A percentile compares a stretch with the other conserved stretches of the same genome.
phyloP scores from a whole-genome alignment of 768 basidiomycete genomes.

The Tricholoma bakamatsutake region DNA sequence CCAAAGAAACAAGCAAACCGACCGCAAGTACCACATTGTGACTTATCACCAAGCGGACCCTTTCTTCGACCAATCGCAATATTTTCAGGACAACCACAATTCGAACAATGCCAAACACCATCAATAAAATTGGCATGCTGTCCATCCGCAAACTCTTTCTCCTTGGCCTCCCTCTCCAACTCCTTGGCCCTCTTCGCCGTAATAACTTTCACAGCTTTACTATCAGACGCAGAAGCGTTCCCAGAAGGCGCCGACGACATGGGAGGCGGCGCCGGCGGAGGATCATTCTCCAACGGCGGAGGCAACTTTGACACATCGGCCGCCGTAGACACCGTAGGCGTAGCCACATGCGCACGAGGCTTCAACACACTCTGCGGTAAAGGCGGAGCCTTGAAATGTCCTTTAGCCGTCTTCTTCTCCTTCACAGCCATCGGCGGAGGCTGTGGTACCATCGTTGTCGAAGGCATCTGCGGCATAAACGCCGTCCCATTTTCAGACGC shows the following conservation, averaged over 20 bases:
- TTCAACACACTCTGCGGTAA: slow-evolving; percentile 49
- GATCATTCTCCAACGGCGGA: slow-evolving; percentile 57
- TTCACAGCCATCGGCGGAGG: slow-evolving; percentile 6
- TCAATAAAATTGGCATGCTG: slow-evolving; percentile 79
- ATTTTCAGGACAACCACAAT: slow-evolving; percentile 86
- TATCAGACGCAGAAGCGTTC: slow-evolving; percentile 35
- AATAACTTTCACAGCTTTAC: slow-evolving; percentile 38
- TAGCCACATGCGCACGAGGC: slow-evolving; percentile 52
- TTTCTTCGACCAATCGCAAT: slow-evolving; percentile 84
- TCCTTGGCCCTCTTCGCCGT: slow-evolving; percentile 66
- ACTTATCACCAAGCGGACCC: slow-evolving; percentile 85
- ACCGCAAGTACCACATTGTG: slow-evolving; percentile 93
- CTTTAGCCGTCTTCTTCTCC: slow-evolving; percentile 33
- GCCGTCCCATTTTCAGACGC: slow-evolving; percentile 83
- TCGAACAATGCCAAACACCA: slow-evolving; percentile 92
- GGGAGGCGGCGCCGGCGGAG: slow-evolving; percentile 32
- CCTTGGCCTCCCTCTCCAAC: slow-evolving; percentile 76
- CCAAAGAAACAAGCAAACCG: slow-evolving; percentile 7
- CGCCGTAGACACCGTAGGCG: slow-evolving; percentile 64
- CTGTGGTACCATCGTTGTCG: slow-evolving; percentile 28
- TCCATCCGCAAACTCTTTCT: slow-evolving; percentile 76
- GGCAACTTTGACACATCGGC: slow-evolving; percentile 53
- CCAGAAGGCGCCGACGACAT: slow-evolving; percentile 4
- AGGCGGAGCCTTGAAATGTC: slow-evolving; percentile 68
- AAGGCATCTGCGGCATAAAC: slow-evolving; percentile 41